A percentile compares a stretch with the other conserved stretches of the same genome.
Conservation (phyloP, 345 rosid species). For the Murraya koenigii region DNA sequence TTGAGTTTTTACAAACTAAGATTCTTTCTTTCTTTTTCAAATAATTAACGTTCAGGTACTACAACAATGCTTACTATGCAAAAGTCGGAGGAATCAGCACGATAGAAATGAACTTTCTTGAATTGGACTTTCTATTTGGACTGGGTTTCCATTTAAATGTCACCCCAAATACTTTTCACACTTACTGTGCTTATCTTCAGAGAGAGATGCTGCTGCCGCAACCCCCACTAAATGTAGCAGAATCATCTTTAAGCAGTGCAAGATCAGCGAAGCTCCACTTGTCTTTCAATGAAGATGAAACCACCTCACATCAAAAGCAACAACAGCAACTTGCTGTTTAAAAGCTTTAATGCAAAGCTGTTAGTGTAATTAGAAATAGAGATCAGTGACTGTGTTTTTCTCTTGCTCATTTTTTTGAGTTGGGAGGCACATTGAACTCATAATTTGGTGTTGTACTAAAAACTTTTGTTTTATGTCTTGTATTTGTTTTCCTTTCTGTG, state of each 20-base stretch:
- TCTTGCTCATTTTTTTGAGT: slow-evolving; percentile 1
- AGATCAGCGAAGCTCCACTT: slow-evolving; percentile 34
- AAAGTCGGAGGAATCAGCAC: slow-evolving; percentile 94
- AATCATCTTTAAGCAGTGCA: slow-evolving; percentile 27
- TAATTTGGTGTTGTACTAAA: slow-evolving; percentile 15
- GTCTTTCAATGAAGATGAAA: slow-evolving; percentile 65
- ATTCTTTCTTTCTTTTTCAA: neutral
- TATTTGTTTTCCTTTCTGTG: slow-evolving; percentile 10
- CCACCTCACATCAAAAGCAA: slow-evolving; percentile 60
- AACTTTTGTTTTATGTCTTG: slow-evolving; percentile 6
- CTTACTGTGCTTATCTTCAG: slow-evolving; percentile 64
- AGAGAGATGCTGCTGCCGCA: slow-evolving; percentile 62
- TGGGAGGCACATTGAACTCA: slow-evolving; percentile 8
- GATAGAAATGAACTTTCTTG: slow-evolving; percentile 77
- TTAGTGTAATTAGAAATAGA: slow-evolving; percentile 29
- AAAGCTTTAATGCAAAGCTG: neutral
- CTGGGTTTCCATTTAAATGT: slow-evolving; percentile 75
- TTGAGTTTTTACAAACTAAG: neutral
- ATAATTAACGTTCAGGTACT: slow-evolving; percentile 39
- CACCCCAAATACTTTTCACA: slow-evolving; percentile 70
- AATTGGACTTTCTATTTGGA: slow-evolving; percentile 83
- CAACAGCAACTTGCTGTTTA: slow-evolving; percentile 62
- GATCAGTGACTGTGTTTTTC: slow-evolving; percentile 16
- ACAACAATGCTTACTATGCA: slow-evolving; percentile 91
- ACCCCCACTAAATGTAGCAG: slow-evolving; percentile 29